Evolutionary conservation across 768 basidiomycete genomes (phyloP).

Genomic region (Phaeolepiota aurea): DNA sequence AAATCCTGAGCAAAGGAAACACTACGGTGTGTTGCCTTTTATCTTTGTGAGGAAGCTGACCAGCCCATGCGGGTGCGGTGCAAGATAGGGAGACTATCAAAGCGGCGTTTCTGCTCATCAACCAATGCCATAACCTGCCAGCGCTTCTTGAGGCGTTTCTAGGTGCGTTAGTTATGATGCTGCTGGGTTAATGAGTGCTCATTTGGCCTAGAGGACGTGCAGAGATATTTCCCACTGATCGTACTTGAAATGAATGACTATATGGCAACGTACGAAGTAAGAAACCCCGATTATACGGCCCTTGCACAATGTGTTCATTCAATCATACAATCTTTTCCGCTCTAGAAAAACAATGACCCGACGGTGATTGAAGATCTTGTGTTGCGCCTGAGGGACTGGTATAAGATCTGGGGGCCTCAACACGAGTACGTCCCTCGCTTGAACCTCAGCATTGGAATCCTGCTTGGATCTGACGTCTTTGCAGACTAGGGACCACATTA

Average conservation of each 20-base stretch:
- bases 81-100: constrained; percentile 28
- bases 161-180: constrained; percentile 36
- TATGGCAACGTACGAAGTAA: constrained; percentile 58
- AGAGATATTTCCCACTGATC: constrained; percentile 50
- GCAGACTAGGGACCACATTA: constrained; percentile 54
- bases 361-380: constrained; percentile 46
- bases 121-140: constrained; percentile 50
- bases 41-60: too few relatives aligned
- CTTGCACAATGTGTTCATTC: too few relatives aligned
- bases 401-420: constrained; percentile 64
- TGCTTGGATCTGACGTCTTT: constrained; percentile 1
- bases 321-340: neutral
- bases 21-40: neutral
- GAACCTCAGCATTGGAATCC: neutral
- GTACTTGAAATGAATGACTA: constrained; percentile 47
- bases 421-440: constrained; percentile 34
- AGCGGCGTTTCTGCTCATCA: constrained; percentile 50
- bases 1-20: constrained; percentile 6
- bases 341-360: constrained; percentile 37
- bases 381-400: constrained; percentile 61
- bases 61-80: too few relatives aligned
- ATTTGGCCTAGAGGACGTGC: constrained; percentile 46
- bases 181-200: neutral
- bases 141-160: constrained; percentile 65
- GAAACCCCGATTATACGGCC: too few relatives aligned